A percentile compares a stretch with the other conserved stretches of the same genome.
These are phyloP conservation scores for Phytopythium montanum DNA, from an alignment of 352 stramenopile species.

Conservation along the genomic window DNA sequence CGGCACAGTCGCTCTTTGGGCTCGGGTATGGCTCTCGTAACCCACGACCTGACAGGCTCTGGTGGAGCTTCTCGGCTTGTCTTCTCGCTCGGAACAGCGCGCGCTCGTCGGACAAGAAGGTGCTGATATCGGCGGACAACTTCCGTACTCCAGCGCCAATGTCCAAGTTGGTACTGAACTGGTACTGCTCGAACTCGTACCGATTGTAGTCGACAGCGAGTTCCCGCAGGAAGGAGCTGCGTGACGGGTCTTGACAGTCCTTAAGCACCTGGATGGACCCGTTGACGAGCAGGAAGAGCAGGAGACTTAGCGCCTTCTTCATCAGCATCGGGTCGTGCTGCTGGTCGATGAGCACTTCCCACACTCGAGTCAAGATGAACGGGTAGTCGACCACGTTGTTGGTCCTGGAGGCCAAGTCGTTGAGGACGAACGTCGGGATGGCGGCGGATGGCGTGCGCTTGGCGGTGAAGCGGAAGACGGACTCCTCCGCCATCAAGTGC, in stretches of 20 bases:
- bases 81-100: conserved; percentile 41
- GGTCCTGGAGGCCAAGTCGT: conserved; percentile 58
- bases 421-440: conserved; percentile 52
- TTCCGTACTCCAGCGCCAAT: conserved; percentile 64
- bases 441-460: conserved; percentile 30
- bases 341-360: conserved; percentile 59
- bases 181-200: conserved; percentile 68
- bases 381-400: conserved; percentile 74
- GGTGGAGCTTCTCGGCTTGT: conserved; percentile 49
- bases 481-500: conserved; percentile 47
- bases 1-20: conserved; percentile 6
- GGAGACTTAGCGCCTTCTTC: conserved; percentile 61
- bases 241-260: conserved; percentile 42
- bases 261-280: conserved; percentile 63
- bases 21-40: conserved; percentile 30
- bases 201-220: conserved; percentile 65
- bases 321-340: conserved; percentile 50
- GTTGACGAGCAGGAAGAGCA: conserved; percentile 70
- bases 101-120: conserved; percentile 43
- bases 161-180: conserved; percentile 70
- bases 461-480: conserved; percentile 31
- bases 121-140: conserved; percentile 41
- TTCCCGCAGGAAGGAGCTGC: conserved; percentile 40
- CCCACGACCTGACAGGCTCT: conserved; percentile 46
- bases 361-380: conserved; percentile 68